A percentile compares a stretch with the other conserved stretches of the same genome.
Evolutionary conservation across 1,284 basidiomycete genomes (phyloP).

Genomic region (Melampsora occidentalis): DNA sequence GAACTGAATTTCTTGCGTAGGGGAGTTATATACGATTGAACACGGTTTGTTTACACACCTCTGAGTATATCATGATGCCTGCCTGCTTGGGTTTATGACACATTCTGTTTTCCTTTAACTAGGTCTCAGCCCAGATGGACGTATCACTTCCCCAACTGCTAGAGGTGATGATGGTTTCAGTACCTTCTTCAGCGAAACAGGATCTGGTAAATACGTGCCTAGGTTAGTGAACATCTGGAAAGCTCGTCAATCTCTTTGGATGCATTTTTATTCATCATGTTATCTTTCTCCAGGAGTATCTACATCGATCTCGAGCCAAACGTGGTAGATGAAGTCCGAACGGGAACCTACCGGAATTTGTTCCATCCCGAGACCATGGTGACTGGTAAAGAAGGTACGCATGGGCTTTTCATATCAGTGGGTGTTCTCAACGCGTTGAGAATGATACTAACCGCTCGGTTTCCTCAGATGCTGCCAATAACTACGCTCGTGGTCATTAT

Average conservation of each 20-base stretch:
- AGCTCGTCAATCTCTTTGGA: not conserved
- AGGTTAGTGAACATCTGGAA: slow-evolving; percentile 4
- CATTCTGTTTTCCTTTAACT: not conserved
- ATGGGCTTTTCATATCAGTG: slow-evolving; percentile 52
- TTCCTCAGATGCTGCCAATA: slow-evolving; percentile 27
- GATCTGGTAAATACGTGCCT: slow-evolving; percentile 56
- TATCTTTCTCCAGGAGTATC: slow-evolving; percentile 57
- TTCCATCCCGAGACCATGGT: slow-evolving; percentile 99
- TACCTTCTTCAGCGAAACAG: slow-evolving; percentile 90
- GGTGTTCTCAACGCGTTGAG: not conserved
- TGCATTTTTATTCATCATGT: slow-evolving; percentile 46
- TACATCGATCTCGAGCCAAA: slow-evolving; percentile 95
- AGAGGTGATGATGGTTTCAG: slow-evolving; percentile 85
- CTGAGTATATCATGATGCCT: not conserved
- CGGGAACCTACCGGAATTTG: slow-evolving; percentile 85
- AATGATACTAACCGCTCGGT: not conserved
- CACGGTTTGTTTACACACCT: slow-evolving; percentile 13
- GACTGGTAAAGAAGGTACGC: slow-evolving; percentile 98
- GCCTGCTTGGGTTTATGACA: not conserved
- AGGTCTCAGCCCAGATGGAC: slow-evolving; percentile 90
- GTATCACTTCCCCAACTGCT: slow-evolving; percentile 71
- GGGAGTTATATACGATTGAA: slow-evolving; percentile 40
- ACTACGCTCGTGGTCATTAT: slow-evolving; percentile 86
- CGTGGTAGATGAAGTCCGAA: slow-evolving; percentile 93
- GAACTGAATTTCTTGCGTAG: not conserved